Evolutionary conservation across 306 rosid genomes (phyloP), one percentile per base, ranked within the genome.

Genomic region (Spatholobus suberectus): DNA sequence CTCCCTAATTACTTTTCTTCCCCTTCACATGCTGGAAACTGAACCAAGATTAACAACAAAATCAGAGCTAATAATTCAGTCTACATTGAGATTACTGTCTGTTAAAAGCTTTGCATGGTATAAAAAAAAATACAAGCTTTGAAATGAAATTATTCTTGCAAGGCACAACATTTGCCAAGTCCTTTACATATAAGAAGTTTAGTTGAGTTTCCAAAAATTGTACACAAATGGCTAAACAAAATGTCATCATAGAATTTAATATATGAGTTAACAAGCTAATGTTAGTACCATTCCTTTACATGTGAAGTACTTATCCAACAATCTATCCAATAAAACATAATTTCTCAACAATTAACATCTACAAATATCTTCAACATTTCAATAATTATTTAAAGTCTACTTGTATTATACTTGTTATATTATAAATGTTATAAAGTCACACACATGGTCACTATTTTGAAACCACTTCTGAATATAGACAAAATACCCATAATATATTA

Each of bases 271-370:
- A 46, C 52, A 73, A 34, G 54, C 69, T 37, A 13, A 55, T 59
- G 73, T 40, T 27, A 23, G 68, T 93, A 93, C 99, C 99, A 96
- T 89, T 91, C 87, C 62, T 92, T 90, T 70, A 96, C 85, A 75
- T 92, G 98, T 24, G 83, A 29, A 62, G 93, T 89, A 38, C 81
- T 49, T 66, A 15, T 89, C 99, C 99, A 96, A 90, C 99, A 96
- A 88, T 34, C 99, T 96, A 94, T 85, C 87, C 92, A 86, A 81
- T 26, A 75, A 85, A 76, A 66, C 37, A 43, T 35, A 35, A 66
- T 46, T 77, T 78, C 20, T 27, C 77, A 83, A 81, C 47, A 88
- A 74, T 69, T 61, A 69, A 75, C 77, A 77, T 77, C 14, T 66
- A 21, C 14, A 74, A 54, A 24, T 20, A 35, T 12, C 35, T 79